Base-by-base conservation (phyloP, 495 filamentous ascomycete genomes). In the Trichoderma gamsii region DNA sequence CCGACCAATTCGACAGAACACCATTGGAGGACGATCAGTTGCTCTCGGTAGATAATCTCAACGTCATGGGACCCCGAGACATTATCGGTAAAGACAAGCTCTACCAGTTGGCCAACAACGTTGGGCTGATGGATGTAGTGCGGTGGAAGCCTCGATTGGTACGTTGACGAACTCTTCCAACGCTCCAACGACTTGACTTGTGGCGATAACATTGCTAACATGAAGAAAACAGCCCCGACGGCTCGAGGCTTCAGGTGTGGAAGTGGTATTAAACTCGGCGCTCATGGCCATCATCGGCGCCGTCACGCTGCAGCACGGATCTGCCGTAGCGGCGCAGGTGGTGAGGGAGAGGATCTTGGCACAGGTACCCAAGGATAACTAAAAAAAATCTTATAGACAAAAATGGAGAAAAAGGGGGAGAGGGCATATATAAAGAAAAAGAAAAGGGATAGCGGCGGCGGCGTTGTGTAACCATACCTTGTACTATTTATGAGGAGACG, bases 131-230 rank as follows among this genome's bases (percentile, higher is more conserved):
- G 59, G 81, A 83, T 11, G 92, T 97, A 23, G 75, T 94, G 69
- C 84, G 95, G 78, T 99, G 95, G 95, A 90, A 88, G 71, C 95
- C 95, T 16, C 86, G 84, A 74, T 83, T 87, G 77, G 93, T 97
- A 80, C 73, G 88, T 71, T 44, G 3, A 4, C 21, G 25, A 15
- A 44, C n/a, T 7, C 43, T 43, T 63, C 25, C 25, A 41, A 11
- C 21, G 9, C 1, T 49, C 7, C 21, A 11, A 21, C 2, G 29
- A 29, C 29, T 29, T 29, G 29, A 4, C 4, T 29, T 21, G 49
- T 25, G 25, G 49, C 1, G 0, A 21, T 52, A 7, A 2, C 18
- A 52, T 21, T 46, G 23, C 69, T 71, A 56, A 72, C 69, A 23
- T 8, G 29, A 63, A 8, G n/a, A 27, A 9, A 21, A 67, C 77